These are phyloP conservation scores for Thraustochytrium striatum DNA, from an alignment of 352 stramenopile species.

Conservation along the genomic window DNA sequence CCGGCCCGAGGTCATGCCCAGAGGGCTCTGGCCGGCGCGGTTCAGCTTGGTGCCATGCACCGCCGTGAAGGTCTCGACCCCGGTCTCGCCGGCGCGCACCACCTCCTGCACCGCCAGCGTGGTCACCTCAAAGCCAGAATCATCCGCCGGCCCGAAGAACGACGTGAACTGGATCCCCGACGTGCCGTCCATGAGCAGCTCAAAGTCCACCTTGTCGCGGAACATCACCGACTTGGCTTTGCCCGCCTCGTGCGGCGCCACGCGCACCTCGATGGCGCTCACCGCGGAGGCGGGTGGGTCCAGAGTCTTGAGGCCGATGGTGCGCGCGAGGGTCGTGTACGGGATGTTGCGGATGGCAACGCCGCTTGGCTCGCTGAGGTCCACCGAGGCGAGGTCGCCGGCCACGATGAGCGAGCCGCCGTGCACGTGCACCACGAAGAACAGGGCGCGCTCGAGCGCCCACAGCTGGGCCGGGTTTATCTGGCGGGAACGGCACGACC, in stretches of 20 bases:
- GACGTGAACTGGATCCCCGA: background rate
- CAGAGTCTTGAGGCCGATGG: constrained; percentile 7
- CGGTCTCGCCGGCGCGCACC: background rate
- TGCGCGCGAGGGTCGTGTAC: background rate
- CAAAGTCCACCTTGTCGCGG: background rate
- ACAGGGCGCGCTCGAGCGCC: background rate
- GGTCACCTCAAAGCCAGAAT: background rate
- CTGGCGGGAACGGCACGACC: background rate
- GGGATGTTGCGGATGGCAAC: constrained; percentile 23
- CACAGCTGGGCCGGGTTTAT: background rate
- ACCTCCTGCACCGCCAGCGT: background rate
- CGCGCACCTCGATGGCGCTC: background rate
- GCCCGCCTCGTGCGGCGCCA: constrained; percentile 4
- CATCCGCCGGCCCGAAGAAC: background rate
- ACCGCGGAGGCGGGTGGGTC: constrained; percentile 1
- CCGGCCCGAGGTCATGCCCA: constrained; percentile 6
- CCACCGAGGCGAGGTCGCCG: background rate
- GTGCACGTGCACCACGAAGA: constrained; percentile 2
- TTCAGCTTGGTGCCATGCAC: background rate
- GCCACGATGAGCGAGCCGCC: background rate
- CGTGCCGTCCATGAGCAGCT: constrained; percentile 1
- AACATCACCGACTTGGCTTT: background rate
- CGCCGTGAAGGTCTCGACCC: background rate
- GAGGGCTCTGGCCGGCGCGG: constrained; percentile 11
- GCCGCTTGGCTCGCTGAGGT: background rate